These are phyloP conservation scores for Grammothele lineata DNA, from an alignment of 768 basidiomycete genomes.

Conservation along the genomic window DNA sequence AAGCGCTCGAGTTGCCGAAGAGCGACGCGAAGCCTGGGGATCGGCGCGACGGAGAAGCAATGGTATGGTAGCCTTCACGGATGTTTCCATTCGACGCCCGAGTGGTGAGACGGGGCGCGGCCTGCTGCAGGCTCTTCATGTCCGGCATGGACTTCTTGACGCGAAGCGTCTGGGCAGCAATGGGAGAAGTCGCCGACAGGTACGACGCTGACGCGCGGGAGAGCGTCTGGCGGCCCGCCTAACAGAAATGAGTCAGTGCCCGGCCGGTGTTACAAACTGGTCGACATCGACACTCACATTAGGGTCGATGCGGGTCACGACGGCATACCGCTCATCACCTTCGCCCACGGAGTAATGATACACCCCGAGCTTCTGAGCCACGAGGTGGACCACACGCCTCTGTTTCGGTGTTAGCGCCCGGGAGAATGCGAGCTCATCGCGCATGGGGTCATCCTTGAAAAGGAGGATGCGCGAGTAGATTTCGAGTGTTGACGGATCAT, in stretches of 20 bases:
- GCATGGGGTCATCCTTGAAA: constrained; percentile 97
- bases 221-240: constrained; percentile 61
- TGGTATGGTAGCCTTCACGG: constrained; percentile 80
- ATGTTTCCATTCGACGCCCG: constrained; percentile 89
- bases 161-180: constrained; percentile 55
- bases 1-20: constrained; percentile 44
- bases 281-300: constrained; percentile 31
- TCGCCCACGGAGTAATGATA: constrained; percentile 93
- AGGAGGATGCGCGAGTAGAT: constrained; percentile 95
- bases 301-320: constrained; percentile 88
- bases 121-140: constrained; percentile 81
- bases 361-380: constrained; percentile 94
- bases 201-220: constrained; percentile 82
- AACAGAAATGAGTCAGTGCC: constrained; percentile 6
- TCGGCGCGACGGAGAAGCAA: constrained; percentile 77
- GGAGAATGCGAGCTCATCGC: constrained; percentile 97
- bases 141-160: constrained; percentile 99
- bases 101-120: constrained; percentile 72
- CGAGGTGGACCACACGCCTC: constrained; percentile 88
- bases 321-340: constrained; percentile 89
- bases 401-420: constrained; percentile 80
- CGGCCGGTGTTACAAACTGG: neutral
- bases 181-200: constrained; percentile 50
- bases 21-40: constrained; percentile 70
- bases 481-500: constrained; percentile 92